Base-by-base conservation (phyloP, 1,284 basidiomycete genomes). In the Puccinia hordei region DNA sequence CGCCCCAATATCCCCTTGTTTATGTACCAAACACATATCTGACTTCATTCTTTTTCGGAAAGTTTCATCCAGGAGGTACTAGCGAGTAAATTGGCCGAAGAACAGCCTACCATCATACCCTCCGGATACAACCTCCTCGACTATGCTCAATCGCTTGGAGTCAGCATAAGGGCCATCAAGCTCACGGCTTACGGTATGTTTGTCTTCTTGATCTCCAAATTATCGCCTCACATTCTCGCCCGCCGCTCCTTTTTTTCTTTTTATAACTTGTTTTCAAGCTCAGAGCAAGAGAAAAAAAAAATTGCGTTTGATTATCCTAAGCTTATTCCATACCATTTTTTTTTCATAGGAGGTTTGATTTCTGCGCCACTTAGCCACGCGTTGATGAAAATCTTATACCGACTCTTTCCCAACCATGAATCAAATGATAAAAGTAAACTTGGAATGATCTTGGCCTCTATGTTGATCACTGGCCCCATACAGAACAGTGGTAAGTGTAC, bases 131-230 rank as follows among this genome's bases (percentile, higher is more conserved):
- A 91, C 0, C 77, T 86, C 17, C 84, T 90, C 82, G 83, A 88
- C 53, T 89, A 90, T 82, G 84, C 87, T 9, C 88, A 92, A 73
- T 89, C 86, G 69, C 86, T 88, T 22, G 90, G 90, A 83, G 85
- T 93, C 65, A 88, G 92, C 84, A 72, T 86, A 69, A 90, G 89
- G 82, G 91, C 92, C 10, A 80, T 92, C 82, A 93, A 94, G 86
- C 93, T 95, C 91, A 91, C 90, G 2, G 81, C 92, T 38, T 95
- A 94, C 84, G 94, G 93, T 82, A 91, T 92, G 87, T 88, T 92
- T 88, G 94, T 75, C 93, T 92, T 89, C 90, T 63, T 94, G 95
- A 84, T 86, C 89, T 85, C 89, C 94, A 81, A 89, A 92, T 51
- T 90, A 90, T 41, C n/a, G 38, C 12, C 4, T 49, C 46, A 49